Conservation (phyloP, 768 basidiomycete species). For the Hypholoma fasciculare region DNA sequence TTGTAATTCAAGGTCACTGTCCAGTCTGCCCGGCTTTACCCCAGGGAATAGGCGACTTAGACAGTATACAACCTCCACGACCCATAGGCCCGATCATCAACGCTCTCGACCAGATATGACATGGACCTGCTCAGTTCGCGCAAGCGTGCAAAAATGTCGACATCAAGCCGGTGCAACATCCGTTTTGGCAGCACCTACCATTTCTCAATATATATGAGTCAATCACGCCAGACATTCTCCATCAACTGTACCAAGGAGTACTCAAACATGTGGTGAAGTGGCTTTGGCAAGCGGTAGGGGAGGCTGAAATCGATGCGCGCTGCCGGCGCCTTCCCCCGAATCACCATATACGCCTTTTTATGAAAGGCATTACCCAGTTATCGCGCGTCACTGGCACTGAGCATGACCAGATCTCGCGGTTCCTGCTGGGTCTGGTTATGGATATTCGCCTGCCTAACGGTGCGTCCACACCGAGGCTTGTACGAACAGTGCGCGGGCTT, state of each 20-base stretch:
- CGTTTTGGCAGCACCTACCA: constrained; percentile 16
- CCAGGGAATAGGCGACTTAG: neutral
- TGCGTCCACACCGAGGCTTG: neutral
- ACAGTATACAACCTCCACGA: neutral
- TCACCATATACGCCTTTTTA: constrained; percentile 33
- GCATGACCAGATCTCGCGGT: constrained; percentile 31
- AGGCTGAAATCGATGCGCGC: constrained; percentile 15
- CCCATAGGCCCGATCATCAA: neutral
- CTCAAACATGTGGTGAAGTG: constrained; percentile 14
- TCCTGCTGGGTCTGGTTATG: constrained; percentile 26
- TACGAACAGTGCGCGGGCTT: constrained; percentile 15
- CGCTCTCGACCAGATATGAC: neutral
- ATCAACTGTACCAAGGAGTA: constrained; percentile 17
- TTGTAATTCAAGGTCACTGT: neutral
- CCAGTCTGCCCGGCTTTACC: neutral
- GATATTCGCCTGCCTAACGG: constrained; percentile 12
- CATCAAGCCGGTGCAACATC: constrained; percentile 2
- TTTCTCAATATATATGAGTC: constrained; percentile 6
- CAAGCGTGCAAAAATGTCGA: neutral
- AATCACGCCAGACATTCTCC: constrained; percentile 17
- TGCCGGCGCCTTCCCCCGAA: constrained; percentile 31
- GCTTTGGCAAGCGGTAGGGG: neutral
- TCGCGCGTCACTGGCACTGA: constrained; percentile 40
- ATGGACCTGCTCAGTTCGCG: too few relatives aligned
- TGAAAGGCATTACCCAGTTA: constrained; percentile 37